Base-by-base conservation (phyloP, 805 yeast genomes). In the Schwanniomyces yamadae region DNA sequence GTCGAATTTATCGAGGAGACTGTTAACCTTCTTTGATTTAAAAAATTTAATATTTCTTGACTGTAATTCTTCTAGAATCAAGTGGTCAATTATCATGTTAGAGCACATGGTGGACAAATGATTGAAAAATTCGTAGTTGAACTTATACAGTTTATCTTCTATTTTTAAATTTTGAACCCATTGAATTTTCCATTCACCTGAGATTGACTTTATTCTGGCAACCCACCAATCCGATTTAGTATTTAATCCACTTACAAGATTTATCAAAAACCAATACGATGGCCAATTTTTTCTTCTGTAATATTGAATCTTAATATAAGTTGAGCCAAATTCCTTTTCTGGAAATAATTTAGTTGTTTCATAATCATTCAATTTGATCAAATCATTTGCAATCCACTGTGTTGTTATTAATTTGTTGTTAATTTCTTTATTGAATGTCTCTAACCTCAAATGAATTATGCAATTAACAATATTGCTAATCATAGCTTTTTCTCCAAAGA, bases 341-440 rank as follows among this genome's bases (percentile, higher is more conserved):
- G 66, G 59, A 38, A 62, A 57, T 23, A 77, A 48, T 36, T 70
- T 69, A 7, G 31, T 32, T 14, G 70, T 52, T 50, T 81, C 89
- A 15, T 63, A 66, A 3, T 69, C 66, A 2, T 69, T 61, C 19
- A 84, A 49, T 21, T 60, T 66, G 31, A 84, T 68, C 26, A 76
- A 69, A 26, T 74, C 77, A 44, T 76, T 76, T n/a, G 68, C 63
- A 5, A 77, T 69, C 93, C 93, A 85, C 19, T 82, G 85, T 0
- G 81, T 74, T 0, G 86, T 82, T 23, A 69, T 64, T 36, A 86
- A 71, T 41, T 80, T 69, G 6, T 77, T 71, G 9, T 75, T 60
- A 19, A 81, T 62, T 39, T 80, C 83, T 28, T 67, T 62, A 37
- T 66, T 64, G 36, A 71, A 68, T 3, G 73, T 67, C 23, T 75